Evolutionary conservation across 2,329 filamentous ascomycete genomes (phyloP).

Genomic region (Cladosporium sp.): DNA sequence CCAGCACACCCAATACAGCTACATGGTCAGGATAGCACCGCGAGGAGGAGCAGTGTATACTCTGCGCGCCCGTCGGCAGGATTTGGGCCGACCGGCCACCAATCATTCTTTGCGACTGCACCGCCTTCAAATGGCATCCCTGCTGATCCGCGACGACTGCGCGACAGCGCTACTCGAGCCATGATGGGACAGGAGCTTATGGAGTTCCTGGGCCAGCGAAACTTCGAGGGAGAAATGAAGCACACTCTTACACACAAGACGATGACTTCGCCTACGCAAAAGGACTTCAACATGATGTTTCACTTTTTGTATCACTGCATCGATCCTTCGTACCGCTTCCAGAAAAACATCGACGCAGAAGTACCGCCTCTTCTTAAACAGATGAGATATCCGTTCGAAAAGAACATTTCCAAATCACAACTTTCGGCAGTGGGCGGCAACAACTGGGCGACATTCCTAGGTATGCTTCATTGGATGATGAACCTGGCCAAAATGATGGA

Average conservation of each 20-base stretch:
- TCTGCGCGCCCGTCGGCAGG: conserved; percentile 60
- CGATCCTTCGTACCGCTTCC: conserved; percentile 88
- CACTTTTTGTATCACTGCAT: conserved; percentile 97
- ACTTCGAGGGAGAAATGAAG: conserved; percentile 98
- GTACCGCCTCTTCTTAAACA: conserved; percentile 91
- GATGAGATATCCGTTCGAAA: conserved; percentile 90
- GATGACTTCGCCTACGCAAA: conserved; percentile 91
- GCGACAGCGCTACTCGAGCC: conserved; percentile 75
- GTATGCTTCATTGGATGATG: conserved; percentile 98
- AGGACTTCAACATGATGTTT: conserved; percentile 97
- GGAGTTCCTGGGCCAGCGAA: conserved; percentile 88
- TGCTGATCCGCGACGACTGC: conserved; percentile 81
- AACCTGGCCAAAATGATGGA: conserved; percentile 93
- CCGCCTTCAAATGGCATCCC: conserved; percentile 80
- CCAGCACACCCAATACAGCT: conserved; percentile 40
- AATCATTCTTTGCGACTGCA: conserved; percentile 92
- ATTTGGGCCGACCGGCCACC: conserved; percentile 62
- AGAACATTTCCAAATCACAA: conserved; percentile 94
- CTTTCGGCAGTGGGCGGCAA: conserved; percentile 92
- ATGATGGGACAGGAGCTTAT: conserved; percentile 85
- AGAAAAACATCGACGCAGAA: conserved; percentile 93
- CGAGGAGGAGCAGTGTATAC: conserved; percentile 73
- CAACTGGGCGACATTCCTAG: conserved; percentile 95
- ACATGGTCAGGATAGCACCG: conserved; percentile 56
- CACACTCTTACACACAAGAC: conserved; percentile 88